A percentile compares a stretch with the other conserved stretches of the same genome.
phyloP scores from a whole-genome alignment of 2,329 filamentous ascomycete species.

The Podosphaera xanthii region DNA sequence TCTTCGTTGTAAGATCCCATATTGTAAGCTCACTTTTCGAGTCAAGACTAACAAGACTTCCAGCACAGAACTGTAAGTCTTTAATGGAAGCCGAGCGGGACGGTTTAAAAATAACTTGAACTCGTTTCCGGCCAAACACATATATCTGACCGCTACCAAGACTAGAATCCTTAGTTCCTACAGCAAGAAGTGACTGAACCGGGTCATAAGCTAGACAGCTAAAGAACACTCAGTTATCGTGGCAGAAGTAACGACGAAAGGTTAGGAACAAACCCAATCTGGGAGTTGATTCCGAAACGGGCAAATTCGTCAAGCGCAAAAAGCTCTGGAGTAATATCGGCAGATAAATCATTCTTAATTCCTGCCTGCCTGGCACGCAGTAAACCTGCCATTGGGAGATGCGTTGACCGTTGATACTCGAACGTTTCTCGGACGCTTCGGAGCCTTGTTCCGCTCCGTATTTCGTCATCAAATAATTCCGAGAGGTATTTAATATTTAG shows the following conservation, averaged over 20 bases:
- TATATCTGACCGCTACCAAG: slow-evolving; percentile 78
- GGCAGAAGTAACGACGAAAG: slow-evolving; percentile 2
- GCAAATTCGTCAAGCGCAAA: slow-evolving; percentile 70
- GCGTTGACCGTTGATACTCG: slow-evolving; percentile 2
- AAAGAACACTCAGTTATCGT: slow-evolving; percentile 15
- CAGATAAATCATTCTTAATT: slow-evolving; percentile 75
- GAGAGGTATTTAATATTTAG: not conserved
- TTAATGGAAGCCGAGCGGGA: slow-evolving; percentile 52
- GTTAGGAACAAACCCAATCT: slow-evolving; percentile 30
- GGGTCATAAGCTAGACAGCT: slow-evolving; percentile 80
- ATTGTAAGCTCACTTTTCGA: slow-evolving; percentile 65
- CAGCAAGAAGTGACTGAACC: slow-evolving; percentile 74
- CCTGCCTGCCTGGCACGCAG: slow-evolving; percentile 82
- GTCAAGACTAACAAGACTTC: slow-evolving; percentile 69
- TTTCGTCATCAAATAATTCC: slow-evolving; percentile 26
- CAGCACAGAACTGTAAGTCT: slow-evolving; percentile 61
- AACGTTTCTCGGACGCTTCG: slow-evolving; percentile 9
- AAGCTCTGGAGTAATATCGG: slow-evolving; percentile 50
- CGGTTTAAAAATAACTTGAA: slow-evolving; percentile 52
- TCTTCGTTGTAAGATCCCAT: slow-evolving; percentile 55
- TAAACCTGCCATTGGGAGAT: slow-evolving; percentile 51
- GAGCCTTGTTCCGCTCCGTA: slow-evolving; percentile 48
- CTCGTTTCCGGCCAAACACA: slow-evolving; percentile 61
- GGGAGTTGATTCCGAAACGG: slow-evolving; percentile 62
- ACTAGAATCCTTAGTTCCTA: slow-evolving; percentile 72